Percentiles rank a stretch among this genome's conserved stretches.
These are phyloP conservation scores for Acacia pycnantha DNA, from an alignment of 331 rosid genomes.

Conservation along the genomic window DNA sequence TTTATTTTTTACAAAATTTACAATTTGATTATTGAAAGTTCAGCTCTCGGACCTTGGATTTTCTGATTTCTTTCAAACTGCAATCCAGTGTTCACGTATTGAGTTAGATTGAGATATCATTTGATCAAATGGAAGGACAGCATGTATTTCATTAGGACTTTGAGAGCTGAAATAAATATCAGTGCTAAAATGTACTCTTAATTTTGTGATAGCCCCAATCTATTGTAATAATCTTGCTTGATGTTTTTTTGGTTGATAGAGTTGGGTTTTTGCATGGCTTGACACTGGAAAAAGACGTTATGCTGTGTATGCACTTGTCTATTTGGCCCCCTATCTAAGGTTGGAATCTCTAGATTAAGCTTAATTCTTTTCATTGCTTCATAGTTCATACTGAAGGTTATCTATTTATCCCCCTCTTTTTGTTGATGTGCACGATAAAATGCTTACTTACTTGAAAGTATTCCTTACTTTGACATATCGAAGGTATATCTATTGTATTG, in stretches of 20 bases:
- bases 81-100: neutral
- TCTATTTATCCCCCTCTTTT: neutral
- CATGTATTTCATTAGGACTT: neutral
- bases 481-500: neutral
- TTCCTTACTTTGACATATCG: neutral
- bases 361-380: neutral
- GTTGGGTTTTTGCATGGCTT: conserved; percentile 96
- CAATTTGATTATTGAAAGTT: neutral
- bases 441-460: neutral
- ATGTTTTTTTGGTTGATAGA: conserved; percentile 34
- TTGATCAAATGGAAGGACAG: neutral
- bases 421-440: neutral
- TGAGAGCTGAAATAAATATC: neutral
- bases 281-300: conserved; percentile 79
- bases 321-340: conserved; percentile 89
- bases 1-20: neutral
- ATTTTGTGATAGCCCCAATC: neutral
- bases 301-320: conserved; percentile 81
- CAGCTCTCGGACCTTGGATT: neutral
- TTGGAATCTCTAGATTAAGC: conserved; percentile 12
- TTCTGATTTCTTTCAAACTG: neutral
- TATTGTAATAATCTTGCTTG: neutral
- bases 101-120: neutral
- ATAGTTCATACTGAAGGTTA: neutral
- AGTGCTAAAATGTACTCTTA: neutral